Percentiles rank a stretch among this genome's conserved stretches.
These are phyloP conservation scores for Candida tallmaniae DNA, from an alignment of 805 yeast genomes.

Conservation along the genomic window DNA sequence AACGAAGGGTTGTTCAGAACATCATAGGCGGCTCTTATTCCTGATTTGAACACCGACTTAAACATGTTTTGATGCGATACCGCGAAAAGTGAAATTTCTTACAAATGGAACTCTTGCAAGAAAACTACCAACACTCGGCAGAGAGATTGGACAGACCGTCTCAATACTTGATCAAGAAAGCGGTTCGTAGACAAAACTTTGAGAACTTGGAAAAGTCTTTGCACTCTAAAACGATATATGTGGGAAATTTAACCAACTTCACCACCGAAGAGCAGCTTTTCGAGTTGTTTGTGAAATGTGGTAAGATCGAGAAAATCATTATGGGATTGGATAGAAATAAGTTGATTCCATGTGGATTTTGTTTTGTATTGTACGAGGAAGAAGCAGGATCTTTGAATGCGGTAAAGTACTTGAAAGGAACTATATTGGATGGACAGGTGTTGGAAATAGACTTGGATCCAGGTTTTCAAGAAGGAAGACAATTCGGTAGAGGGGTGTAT, in stretches of 20 bases:
- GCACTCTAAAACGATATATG: conserved; percentile 74
- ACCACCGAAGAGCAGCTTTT: conserved; percentile 94
- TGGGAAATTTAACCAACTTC: conserved; percentile 84
- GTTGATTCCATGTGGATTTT: conserved; percentile 94
- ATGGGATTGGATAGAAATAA: conserved; percentile 94
- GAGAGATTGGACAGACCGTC: conserved; percentile 71
- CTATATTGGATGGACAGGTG: conserved; percentile 76
- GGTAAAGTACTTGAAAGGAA: conserved; percentile 74
- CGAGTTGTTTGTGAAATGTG: conserved; percentile 81
- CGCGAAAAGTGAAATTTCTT: neutral
- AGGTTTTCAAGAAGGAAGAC: conserved; percentile 93
- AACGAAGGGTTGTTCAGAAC: conserved; percentile 70
- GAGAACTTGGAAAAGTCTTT: conserved; percentile 64
- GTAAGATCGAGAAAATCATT: conserved; percentile 70
- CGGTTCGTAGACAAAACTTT: conserved; percentile 47
- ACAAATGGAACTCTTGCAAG: conserved; percentile 37
- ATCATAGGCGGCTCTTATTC: conserved; percentile 63
- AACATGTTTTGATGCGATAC: conserved; percentile 35
- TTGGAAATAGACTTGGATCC: conserved; percentile 92
- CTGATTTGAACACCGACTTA: conserved; percentile 49
- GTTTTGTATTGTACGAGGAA: conserved; percentile 75
- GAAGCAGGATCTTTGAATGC: conserved; percentile 76
- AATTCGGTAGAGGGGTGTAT: conserved; percentile 85
- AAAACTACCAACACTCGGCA: conserved; percentile 57
- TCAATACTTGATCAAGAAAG: conserved; percentile 60